Conservation (phyloP, 306 rosid genomes). For the Amphicarpaea edgeworthii region DNA sequence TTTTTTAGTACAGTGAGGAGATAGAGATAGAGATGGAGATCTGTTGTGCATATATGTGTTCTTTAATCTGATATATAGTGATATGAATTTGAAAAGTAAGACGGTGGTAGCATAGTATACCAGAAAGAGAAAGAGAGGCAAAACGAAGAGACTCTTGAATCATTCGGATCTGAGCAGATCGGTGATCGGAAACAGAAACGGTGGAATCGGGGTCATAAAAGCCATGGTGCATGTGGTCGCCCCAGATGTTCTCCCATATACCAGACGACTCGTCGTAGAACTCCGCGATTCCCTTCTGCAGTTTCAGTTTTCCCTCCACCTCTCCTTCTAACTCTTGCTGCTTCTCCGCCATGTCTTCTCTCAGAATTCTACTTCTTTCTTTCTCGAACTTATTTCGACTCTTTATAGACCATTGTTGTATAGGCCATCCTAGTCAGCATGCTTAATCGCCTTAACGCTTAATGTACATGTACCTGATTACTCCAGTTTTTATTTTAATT, state of each 20-base stretch:
- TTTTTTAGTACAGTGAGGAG: no score
- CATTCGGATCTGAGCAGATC: constrained; percentile 90
- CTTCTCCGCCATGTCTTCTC: background rate
- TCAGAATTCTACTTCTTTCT: no score
- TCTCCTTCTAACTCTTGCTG: background rate
- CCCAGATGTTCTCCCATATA: constrained; percentile 89
- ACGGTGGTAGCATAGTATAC: background rate
- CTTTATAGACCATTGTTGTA: no score
- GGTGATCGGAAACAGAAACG: constrained; percentile 72
- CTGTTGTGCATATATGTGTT: no score
- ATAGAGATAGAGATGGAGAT: no score
- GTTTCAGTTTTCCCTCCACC: constrained; percentile 13
- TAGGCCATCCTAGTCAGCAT: no score
- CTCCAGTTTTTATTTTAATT: no score
- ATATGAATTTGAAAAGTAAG: no score
- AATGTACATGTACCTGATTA: no score
- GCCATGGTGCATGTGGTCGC: constrained; percentile 97
- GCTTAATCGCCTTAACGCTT: no score
- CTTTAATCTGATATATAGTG: no score
- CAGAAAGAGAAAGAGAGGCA: constrained; percentile 55
- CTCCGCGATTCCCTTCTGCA: constrained; percentile 80
- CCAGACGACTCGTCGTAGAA: constrained; percentile 89
- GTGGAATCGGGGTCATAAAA: constrained; percentile 65
- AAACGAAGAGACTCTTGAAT: constrained; percentile 77
- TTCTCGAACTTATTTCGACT: no score